Evolutionary conservation across 257 asterid genomes (phyloP).

Genomic region (Paraleonurus japonicus): DNA sequence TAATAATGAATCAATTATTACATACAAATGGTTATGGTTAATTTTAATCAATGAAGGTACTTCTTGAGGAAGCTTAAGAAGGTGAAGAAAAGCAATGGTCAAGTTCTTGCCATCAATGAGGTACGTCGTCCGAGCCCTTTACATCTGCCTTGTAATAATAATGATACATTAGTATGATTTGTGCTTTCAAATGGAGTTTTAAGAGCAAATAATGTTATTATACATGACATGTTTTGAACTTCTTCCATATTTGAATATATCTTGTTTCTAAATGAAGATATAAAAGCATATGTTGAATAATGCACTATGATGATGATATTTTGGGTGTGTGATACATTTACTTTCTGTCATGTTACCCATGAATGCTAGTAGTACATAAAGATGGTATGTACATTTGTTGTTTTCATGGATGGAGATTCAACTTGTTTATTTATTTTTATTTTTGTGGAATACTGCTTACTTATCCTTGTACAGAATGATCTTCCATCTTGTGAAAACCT

Average conservation of each 20-base stretch:
- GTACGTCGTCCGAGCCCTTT: neutral
- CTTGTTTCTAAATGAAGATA: neutral
- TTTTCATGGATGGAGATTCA: too few relatives aligned
- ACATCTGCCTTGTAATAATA: neutral
- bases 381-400: too few relatives aligned
- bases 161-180: neutral
- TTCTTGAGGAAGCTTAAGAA: slow-evolving; percentile 34
- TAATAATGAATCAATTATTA: neutral
- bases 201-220: neutral
- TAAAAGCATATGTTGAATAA: neutral
- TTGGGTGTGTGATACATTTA: too few relatives aligned
- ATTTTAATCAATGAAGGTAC: slow-evolving; percentile 19
- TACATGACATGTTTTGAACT: neutral
- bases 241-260: too few relatives aligned
- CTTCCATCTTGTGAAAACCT: too few relatives aligned
- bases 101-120: slow-evolving; percentile 33
- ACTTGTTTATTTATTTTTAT: too few relatives aligned
- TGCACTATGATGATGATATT: neutral
- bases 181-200: neutral
- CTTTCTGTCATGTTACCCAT: neutral
- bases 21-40: neutral
- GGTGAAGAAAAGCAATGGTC: slow-evolving; percentile 33
- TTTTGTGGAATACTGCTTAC: too few relatives aligned
- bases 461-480: too few relatives aligned
- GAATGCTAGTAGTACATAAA: too few relatives aligned